Evolutionary conservation across 2,329 filamentous ascomycete species (phyloP), one percentile per base, ranked within the genome.

Genomic region (Cordyceps cicadae): DNA sequence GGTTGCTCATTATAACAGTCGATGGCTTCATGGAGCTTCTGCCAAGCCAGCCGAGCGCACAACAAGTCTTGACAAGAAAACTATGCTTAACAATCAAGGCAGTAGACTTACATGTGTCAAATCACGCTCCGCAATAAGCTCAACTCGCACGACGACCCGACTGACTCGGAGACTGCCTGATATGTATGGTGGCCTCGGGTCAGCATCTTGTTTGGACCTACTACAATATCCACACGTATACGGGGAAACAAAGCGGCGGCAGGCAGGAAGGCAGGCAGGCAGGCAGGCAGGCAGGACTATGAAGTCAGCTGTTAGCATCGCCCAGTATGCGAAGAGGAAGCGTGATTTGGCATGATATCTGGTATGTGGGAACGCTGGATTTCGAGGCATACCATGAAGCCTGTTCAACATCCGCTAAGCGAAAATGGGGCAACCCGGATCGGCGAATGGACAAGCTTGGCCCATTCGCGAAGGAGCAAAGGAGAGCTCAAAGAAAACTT

Each of bases 131-230:
- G 29, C 14, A 21, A 37, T 37, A 43, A n/a, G 43, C 54, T 34
- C 43, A 39, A 21, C 21, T 37, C 26, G 43, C 12, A 49, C 12
- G 29, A 37, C 19, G 37, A 29, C 15, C 3, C 19, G 19, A 39
- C 54, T 8, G n/a, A 39, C 24, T 26, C 37, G n/a, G 29, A 26
- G 43, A 3, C 19, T 39, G 29, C 39, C 37, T 14, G 15, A 41
- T 15, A 12, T 11, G 54, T 5, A 48, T 56, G 3, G 19, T 39
- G 19, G 32, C 48, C 54, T 50, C 55, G 46, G 45, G 55, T 58
- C 46, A 51, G 55, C 55, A 58, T 58, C 55, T 58, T 58, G 55
- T 58, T 58, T 51, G 46, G 32, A 58, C 46, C 24, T 58, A 45
- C 29, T n/a, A 17, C 48, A 21, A 9, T 26, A 14, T 56, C 54